A percentile compares a stretch with the other conserved stretches of the same genome.
Conservation (phyloP, 2,329 filamentous ascomycete species). For the Colletotrichum acutatum region DNA sequence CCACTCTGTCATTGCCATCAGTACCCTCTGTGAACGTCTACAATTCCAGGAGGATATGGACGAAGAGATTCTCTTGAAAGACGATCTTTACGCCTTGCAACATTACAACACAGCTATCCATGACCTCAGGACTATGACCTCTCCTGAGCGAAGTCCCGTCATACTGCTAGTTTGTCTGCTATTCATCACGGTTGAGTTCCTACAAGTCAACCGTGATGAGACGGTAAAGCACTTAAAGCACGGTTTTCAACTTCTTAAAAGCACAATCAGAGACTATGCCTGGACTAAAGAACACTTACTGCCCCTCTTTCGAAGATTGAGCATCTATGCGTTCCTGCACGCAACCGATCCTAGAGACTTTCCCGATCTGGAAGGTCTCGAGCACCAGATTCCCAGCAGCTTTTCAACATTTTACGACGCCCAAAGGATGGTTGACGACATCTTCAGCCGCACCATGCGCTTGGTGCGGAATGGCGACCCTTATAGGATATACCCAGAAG, state of each 20-base stretch:
- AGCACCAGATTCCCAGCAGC: not conserved
- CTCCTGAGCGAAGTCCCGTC: not conserved
- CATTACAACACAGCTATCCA: slow-evolving; percentile 24
- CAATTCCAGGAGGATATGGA: not conserved
- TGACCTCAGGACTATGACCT: not conserved
- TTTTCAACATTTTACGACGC: slow-evolving; percentile 4
- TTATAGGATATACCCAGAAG: not conserved
- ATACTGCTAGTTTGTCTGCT: slow-evolving; percentile 27
- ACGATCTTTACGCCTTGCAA: not conserved
- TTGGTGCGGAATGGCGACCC: not conserved
- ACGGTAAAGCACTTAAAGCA: slow-evolving; percentile 16
- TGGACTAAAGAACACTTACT: slow-evolving; percentile 16
- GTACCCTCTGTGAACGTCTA: slow-evolving; percentile 35
- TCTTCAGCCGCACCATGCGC: slow-evolving; percentile 1
- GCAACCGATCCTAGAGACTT: not conserved
- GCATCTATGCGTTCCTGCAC: not conserved
- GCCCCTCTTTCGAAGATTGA: not conserved
- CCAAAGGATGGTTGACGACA: slow-evolving; percentile 7
- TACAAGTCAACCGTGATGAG: slow-evolving; percentile 5
- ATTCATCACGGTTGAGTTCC: slow-evolving; percentile 19
- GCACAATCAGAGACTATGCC: not conserved
- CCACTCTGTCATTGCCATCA: slow-evolving; percentile 24
- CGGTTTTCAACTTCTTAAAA: not conserved
- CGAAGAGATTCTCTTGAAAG: not conserved
- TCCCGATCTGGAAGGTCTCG: slow-evolving; percentile 25